phyloP scores from a whole-genome alignment of 1,284 basidiomycete genomes.

The Ustilago xerochloae region DNA sequence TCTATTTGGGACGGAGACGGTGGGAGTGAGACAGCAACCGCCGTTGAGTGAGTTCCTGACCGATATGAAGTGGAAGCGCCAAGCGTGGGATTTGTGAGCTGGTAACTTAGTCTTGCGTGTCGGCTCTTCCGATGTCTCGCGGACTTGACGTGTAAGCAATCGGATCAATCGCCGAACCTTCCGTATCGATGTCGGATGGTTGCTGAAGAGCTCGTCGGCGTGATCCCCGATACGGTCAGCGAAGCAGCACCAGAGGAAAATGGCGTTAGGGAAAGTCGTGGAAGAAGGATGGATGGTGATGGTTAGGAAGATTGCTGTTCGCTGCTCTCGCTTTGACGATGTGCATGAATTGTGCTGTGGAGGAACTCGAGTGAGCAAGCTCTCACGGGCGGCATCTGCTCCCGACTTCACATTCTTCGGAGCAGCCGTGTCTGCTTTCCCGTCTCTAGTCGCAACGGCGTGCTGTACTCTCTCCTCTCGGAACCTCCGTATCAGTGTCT shows the following conservation, averaged over 20 bases:
- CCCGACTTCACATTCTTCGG: too few relatives aligned
- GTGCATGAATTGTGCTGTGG: constrained; percentile 4
- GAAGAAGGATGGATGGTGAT: neutral
- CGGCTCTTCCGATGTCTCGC: neutral
- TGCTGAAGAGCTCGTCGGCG: neutral
- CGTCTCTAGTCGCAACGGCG: too few relatives aligned
- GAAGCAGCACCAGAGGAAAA: neutral
- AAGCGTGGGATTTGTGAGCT: neutral
- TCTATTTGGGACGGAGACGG: too few relatives aligned
- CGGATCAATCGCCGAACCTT: too few relatives aligned
- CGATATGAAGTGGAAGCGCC: too few relatives aligned
- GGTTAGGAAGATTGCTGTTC: neutral
- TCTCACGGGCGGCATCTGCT: neutral
- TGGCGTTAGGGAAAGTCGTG: neutral
- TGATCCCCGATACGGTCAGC: too few relatives aligned
- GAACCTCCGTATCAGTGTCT: too few relatives aligned
- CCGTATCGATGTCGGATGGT: neutral
- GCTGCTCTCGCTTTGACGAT: neutral
- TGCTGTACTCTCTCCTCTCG: too few relatives aligned
- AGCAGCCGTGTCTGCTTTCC: too few relatives aligned
- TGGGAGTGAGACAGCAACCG: too few relatives aligned
- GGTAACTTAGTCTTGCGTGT: neutral
- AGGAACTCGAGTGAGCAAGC: neutral
- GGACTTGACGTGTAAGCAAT: neutral
- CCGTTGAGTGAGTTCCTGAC: too few relatives aligned